Base-by-base conservation (phyloP, 352 stramenopile species). In the Pythium volutum region DNA sequence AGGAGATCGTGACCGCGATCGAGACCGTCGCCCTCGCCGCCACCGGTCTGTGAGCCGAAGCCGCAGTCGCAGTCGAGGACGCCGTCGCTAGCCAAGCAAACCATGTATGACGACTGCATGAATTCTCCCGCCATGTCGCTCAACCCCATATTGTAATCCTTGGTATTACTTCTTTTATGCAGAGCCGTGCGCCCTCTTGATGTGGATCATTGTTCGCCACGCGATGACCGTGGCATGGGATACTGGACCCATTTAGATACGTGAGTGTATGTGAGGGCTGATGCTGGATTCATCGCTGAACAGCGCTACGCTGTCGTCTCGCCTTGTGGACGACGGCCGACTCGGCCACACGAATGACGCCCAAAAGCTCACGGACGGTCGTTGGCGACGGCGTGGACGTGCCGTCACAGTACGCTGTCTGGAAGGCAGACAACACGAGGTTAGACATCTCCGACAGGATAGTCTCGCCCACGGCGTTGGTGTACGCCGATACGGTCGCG, bases 391-490 rank as follows among this genome's bases (percentile, higher is more conserved):
- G 50, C 10, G 41, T 25, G 1, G 33, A 36, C 72, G 9, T 79
- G 69, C 52, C 53, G 14, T 77, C 71, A 26, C 70, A 69, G 55
- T 85, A 85, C 15, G 74, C 59, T 26, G 53, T 71, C 42, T 83
- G 82, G 55, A 89, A 88, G 14, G 75, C 66, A 23, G 64, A 73
- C 15, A 89, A 55, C 3, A 88, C 64, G 18, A 79, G 46, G 48
- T 74, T 85, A 27, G 78, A 90, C n/a, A 79, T 66, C 34, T 87
- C 71, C 27, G 71, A 77, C 41, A 87, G 45, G 4, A 88, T 54
- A 27, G 76, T 63, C 34, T 87, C 75, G 33, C 74, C 54, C 8
- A 83, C 34, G 2, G 67, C 67, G 7, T 71, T 71, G 10, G 57
- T 58, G 41, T 79, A 86, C 39, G n/a, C n/a, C n/a, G n/a, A n/a